Evolutionary conservation across 148 eudicot species (phyloP), one percentile per base, ranked within the genome.

Genomic region (Pouteria glomerata): DNA sequence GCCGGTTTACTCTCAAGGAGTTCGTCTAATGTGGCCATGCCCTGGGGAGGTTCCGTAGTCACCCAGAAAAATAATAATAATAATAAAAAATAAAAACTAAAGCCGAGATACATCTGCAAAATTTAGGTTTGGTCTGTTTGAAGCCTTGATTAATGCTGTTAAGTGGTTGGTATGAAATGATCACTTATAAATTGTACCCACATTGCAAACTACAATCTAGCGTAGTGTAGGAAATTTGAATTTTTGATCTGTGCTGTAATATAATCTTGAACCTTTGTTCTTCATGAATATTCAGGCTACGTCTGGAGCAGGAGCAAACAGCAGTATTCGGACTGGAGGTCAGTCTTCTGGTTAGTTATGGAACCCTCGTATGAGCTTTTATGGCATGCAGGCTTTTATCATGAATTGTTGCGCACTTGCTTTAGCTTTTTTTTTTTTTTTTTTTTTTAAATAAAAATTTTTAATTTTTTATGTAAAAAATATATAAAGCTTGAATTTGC

Each of bases 261-360:
- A 30, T 61, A 51, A 66, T 51, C 57, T 81, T 45, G n/a, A 64
- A n/a, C n/a, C n/a, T 19, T 68, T 68, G 30, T 72, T 41, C 27
- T 34, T 29, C 19, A 55, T 66, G 69, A 59, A 71, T 73, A 42
- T 81, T 37, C 81, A 95, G 99, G 92, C 76, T 81, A 67, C 85
- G 69, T 71, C 86, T 35, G 91, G 86, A 81, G 56, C 83, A 68
- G 82, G 72, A 76, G 88, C 78, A 58, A 81, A 63, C 62, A 81
- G 57, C 73, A 57, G 58, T 59, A 23, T 73, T 7, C 87, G 86
- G 30, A 56, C 79, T 41, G 90, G 87, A 53, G 86, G 90, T 80
- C 82, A 78, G 56, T 71, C 90, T 81, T 79, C 92, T 53, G 97
- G 96, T 89, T 70, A 86, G 90, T 84, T 57, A 27, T 72, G 34